Evolutionary conservation across 2,329 filamentous ascomycete genomes (phyloP).

Genomic region (Ascosphaera pollenicola): DNA sequence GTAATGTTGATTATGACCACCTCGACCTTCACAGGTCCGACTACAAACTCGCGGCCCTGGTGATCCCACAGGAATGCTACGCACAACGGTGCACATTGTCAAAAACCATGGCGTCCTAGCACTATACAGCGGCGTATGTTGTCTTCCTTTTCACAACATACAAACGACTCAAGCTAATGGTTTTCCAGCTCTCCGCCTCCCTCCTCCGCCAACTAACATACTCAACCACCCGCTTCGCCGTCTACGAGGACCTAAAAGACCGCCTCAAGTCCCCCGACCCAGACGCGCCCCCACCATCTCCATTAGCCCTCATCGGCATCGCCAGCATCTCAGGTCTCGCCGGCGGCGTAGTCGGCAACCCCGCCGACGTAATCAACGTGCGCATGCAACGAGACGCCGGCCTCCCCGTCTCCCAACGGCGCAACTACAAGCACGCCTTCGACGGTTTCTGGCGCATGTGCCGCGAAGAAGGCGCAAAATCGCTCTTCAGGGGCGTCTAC

Average conservation of each 20-base stretch:
- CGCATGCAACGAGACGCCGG: conserved; percentile 91
- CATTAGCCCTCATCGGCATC: conserved; percentile 60
- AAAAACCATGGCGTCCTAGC: conserved; percentile 54
- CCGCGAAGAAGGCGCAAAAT: conserved; percentile 54
- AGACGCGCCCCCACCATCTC: conserved; percentile 33
- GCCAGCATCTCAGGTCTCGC: conserved; percentile 67
- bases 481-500: conserved; percentile 57
- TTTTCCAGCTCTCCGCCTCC: conserved; percentile 53
- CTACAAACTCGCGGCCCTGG: conserved; percentile 63
- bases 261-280: conserved; percentile 30
- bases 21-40: conserved; percentile 38
- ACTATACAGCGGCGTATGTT: conserved; percentile 57
- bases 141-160: conserved; percentile 1
- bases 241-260: conserved; percentile 84
- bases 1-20: neutral
- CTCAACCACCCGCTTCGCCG: conserved; percentile 84
- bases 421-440: conserved; percentile 76
- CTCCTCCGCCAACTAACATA: conserved; percentile 89
- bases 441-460: conserved; percentile 74
- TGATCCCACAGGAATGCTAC: conserved; percentile 58
- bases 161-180: neutral
- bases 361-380: conserved; percentile 89
- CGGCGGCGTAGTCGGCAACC: conserved; percentile 78
- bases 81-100: conserved; percentile 66
- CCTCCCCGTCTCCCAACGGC: conserved; percentile 46